Evolutionary conservation across 805 yeast species (phyloP).

Genomic region (Candida cerambycidarum): DNA sequence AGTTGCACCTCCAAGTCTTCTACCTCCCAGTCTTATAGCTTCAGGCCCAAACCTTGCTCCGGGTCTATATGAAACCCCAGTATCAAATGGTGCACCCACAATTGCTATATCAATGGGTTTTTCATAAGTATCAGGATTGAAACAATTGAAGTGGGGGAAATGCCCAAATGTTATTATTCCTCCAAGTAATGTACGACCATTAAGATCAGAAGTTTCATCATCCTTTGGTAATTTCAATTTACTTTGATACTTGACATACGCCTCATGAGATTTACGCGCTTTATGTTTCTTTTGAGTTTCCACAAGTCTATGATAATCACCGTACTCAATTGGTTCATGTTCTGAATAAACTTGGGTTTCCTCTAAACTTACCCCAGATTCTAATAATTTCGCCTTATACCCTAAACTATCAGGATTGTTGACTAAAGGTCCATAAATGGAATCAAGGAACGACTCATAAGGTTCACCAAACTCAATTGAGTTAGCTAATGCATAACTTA

Average conservation of each 20-base stretch:
- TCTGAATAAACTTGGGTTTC: not conserved
- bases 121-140: conserved; percentile 14
- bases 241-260: conserved; percentile 15
- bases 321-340: not conserved
- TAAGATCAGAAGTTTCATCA: conserved; percentile 35
- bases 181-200: conserved; percentile 34
- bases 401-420: conserved; percentile 13
- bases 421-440: conserved; percentile 27
- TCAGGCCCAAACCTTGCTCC: conserved; percentile 64
- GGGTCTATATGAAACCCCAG: conserved; percentile 55
- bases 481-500: conserved; percentile 15
- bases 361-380: conserved; percentile 6
- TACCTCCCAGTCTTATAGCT: conserved; percentile 46
- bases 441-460: conserved; percentile 19
- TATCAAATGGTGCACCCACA: conserved; percentile 60
- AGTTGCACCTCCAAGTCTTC: conserved; percentile 37
- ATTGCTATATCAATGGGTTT: conserved; percentile 48
- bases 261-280: conserved; percentile 12
- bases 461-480: conserved; percentile 36
- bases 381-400: conserved; percentile 11
- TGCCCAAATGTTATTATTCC: conserved; percentile 59
- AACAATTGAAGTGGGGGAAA: conserved; percentile 47
- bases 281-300: not conserved
- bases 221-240: conserved; percentile 30
- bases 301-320: conserved; percentile 1